Conservation (phyloP, 1,284 basidiomycete genomes). For the Wallemia ichthyophaga region DNA sequence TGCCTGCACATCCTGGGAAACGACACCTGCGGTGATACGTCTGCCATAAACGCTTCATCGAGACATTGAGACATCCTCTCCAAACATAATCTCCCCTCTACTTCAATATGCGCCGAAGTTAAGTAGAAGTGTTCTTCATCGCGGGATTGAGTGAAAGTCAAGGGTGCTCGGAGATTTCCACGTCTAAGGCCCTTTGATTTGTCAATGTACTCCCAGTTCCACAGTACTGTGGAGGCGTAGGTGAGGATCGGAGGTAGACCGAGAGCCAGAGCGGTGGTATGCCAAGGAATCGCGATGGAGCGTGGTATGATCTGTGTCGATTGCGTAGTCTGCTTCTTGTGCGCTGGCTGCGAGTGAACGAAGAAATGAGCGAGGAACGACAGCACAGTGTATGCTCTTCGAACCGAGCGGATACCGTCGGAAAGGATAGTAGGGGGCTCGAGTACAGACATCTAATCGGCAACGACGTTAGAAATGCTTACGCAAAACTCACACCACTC, state of each 20-base stretch:
- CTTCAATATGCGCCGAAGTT: constrained; percentile 63
- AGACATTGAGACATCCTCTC: constrained; percentile 59
- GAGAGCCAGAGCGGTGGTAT: constrained; percentile 40
- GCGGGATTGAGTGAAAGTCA: constrained; percentile 46
- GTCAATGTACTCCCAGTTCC: constrained; percentile 36
- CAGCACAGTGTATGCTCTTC: constrained; percentile 58
- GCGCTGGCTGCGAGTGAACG: constrained; percentile 37
- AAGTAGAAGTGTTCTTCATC: constrained; percentile 77
- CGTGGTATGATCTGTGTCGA: too few species aligned
- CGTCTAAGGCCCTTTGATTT: constrained; percentile 11
- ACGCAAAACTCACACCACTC: constrained; percentile 4
- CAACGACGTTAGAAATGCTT: too few species aligned
- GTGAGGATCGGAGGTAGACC: constrained; percentile 70
- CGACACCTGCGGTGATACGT: constrained; percentile 27
- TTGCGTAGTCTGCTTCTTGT: constrained; percentile 15
- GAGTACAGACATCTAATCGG: constrained; percentile 31
- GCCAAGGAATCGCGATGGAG: constrained; percentile 42
- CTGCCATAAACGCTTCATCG: constrained; percentile 73
- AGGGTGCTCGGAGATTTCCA: constrained; percentile 30
- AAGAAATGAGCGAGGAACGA: constrained; percentile 67
- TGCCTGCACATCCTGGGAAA: constrained; percentile 39
- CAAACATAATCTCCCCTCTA: constrained; percentile 58
- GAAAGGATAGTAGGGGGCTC: constrained; percentile 17
- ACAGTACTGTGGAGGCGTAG: constrained; percentile 76
- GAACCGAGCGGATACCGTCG: constrained; percentile 32